Evolutionary conservation across 139 green algal genomes (phyloP).

Genomic region (Nannochloris sp.): DNA sequence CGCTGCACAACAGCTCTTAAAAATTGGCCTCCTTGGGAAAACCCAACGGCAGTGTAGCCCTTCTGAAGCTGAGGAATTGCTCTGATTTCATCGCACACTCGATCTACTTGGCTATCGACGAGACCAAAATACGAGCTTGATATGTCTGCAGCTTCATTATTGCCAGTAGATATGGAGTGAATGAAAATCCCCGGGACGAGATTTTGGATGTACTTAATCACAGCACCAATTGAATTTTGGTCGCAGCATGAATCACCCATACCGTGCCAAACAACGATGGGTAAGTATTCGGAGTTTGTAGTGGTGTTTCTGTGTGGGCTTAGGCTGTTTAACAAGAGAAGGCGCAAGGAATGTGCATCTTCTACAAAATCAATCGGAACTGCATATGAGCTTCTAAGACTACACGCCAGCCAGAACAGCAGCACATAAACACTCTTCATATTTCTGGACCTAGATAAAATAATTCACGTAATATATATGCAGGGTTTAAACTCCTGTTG

Average conservation of each 20-base stretch:
- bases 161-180: slow-evolving; percentile 53
- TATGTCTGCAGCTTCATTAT: slow-evolving; percentile 27
- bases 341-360: too few relatives aligned
- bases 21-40: slow-evolving; percentile 82
- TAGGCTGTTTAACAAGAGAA: too few relatives aligned
- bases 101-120: slow-evolving; percentile 60
- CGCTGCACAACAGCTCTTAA: slow-evolving; percentile 70
- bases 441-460: too few relatives aligned
- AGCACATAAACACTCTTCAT: too few relatives aligned
- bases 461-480: too few relatives aligned
- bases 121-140: slow-evolving; percentile 58
- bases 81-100: slow-evolving; percentile 54
- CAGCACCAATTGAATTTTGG: slow-evolving; percentile 33
- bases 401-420: too few relatives aligned
- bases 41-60: slow-evolving; percentile 80
- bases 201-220: slow-evolving; percentile 38
- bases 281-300: slow-evolving; percentile 26
- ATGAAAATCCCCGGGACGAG: slow-evolving; percentile 57
- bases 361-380: too few relatives aligned
- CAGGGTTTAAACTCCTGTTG: too few relatives aligned
- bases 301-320: too few relatives aligned
- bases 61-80: slow-evolving; percentile 44
- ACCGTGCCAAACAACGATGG: slow-evolving; percentile 72
- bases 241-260: slow-evolving; percentile 70
- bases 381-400: too few relatives aligned